Conservation (phyloP, 75 land plant species). For the Picea glauca region DNA sequence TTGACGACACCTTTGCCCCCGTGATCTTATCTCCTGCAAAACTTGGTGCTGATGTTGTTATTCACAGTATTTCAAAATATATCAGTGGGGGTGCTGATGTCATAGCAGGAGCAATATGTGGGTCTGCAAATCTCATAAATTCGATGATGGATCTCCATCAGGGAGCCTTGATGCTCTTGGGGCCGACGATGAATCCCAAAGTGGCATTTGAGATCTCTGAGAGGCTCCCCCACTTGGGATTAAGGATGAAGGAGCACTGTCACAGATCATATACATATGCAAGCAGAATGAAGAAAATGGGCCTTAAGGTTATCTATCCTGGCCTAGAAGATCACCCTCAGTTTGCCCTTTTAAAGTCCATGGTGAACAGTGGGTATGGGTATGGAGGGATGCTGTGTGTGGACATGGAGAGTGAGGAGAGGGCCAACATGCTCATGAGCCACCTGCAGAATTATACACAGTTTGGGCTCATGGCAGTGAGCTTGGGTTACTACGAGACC, state of each 20-base stretch:
- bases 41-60: slow-evolving; percentile 85
- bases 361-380: slow-evolving; percentile 79
- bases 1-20: slow-evolving; percentile 94
- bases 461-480: slow-evolving; percentile 94
- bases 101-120: slow-evolving; percentile 92
- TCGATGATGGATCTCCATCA: slow-evolving; percentile 93
- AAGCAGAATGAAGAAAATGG: slow-evolving; percentile 60
- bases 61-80: slow-evolving; percentile 87
- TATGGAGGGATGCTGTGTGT: slow-evolving; percentile 77
- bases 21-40: slow-evolving; percentile 77
- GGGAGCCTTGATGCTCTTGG: slow-evolving; percentile 86
- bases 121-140: slow-evolving; percentile 68
- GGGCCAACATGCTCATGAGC: slow-evolving; percentile 70
- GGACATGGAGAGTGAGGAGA: slow-evolving; percentile 78
- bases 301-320: slow-evolving; percentile 85
- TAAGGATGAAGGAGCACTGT: slow-evolving; percentile 89
- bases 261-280: slow-evolving; percentile 60
- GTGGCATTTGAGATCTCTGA: slow-evolving; percentile 84
- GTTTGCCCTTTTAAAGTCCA: slow-evolving; percentile 54
- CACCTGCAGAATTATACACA: slow-evolving; percentile 69
- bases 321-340: slow-evolving; percentile 88
- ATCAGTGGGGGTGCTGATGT: slow-evolving; percentile 93
- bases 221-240: slow-evolving; percentile 74
- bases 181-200: slow-evolving; percentile 95
- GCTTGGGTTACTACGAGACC: slow-evolving; percentile 91